These are phyloP conservation scores for Haematococcus sp. DNA, from an alignment of 139 green algal species.

Conservation along the genomic window DNA sequence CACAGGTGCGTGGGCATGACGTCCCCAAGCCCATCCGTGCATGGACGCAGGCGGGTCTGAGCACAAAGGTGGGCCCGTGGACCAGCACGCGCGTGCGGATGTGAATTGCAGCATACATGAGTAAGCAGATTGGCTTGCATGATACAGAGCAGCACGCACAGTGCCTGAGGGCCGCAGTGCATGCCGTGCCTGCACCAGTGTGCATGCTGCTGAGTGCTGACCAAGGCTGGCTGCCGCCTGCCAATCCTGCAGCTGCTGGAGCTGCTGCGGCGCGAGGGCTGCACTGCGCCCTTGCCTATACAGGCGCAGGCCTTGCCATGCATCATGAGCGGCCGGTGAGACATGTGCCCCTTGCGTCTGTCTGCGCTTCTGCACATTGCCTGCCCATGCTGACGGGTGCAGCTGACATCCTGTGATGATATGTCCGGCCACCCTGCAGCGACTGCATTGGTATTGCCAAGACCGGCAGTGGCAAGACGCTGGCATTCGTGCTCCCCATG, in stretches of 20 bases:
- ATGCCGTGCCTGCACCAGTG: too few relatives aligned
- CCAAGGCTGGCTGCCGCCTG: too few relatives aligned
- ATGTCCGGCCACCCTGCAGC: slow-evolving; percentile 18
- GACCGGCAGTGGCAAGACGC: slow-evolving; percentile 96
- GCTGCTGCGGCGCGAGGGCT: slow-evolving; percentile 69
- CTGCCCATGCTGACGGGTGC: too few relatives aligned
- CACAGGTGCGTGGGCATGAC: slow-evolving; percentile 83
- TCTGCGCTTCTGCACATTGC: too few relatives aligned
- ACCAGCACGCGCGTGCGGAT: too few relatives aligned
- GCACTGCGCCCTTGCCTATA: slow-evolving; percentile 87
- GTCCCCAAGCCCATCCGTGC: slow-evolving; percentile 81
- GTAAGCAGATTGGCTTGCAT: too few relatives aligned
- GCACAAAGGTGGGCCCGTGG: slow-evolving; percentile 22
- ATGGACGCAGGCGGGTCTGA: slow-evolving; percentile 88
- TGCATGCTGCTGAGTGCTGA: too few relatives aligned
- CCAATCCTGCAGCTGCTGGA: slow-evolving; percentile 69
- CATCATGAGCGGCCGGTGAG: slow-evolving; percentile 86
- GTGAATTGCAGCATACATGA: too few relatives aligned
- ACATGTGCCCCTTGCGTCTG: too few relatives aligned
- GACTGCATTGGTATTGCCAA: slow-evolving; percentile 99
- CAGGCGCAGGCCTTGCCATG: slow-evolving; percentile 94
- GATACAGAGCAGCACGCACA: too few relatives aligned
- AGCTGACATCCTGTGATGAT: too few relatives aligned
- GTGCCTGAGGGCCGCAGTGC: too few relatives aligned
- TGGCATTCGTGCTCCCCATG: slow-evolving; percentile 96